A percentile compares a stretch with the other conserved stretches of the same genome.
phyloP scores from a whole-genome alignment of 208 protist genomes.

The Trypanosoma conorhini region DNA sequence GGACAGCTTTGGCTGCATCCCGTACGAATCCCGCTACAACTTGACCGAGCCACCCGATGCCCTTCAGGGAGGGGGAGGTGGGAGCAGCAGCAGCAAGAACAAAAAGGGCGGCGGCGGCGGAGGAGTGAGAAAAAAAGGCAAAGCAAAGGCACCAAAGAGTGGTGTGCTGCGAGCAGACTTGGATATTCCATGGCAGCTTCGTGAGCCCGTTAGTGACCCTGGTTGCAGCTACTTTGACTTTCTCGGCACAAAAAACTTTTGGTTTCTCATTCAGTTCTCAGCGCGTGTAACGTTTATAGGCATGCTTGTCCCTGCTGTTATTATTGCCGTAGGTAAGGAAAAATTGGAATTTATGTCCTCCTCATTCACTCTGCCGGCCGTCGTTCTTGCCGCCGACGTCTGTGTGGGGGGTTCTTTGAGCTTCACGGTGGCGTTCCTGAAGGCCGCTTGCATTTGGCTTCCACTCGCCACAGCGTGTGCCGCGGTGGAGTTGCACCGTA shows the following conservation, averaged over 20 bases:
- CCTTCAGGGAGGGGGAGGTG: background rate
- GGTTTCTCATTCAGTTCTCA: conserved; percentile 68
- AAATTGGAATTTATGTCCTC: conserved; percentile 45
- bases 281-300: conserved; percentile 62
- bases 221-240: conserved; percentile 48
- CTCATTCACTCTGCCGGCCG: conserved; percentile 52
- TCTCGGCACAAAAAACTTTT: conserved; percentile 61
- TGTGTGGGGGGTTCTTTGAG: conserved; percentile 49
- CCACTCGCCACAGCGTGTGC: conserved; percentile 54
- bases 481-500: conserved; percentile 43
- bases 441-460: conserved; percentile 63
- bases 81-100: background rate
- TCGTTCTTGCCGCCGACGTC: conserved; percentile 54
- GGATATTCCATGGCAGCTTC: conserved; percentile 61
- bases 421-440: conserved; percentile 60
- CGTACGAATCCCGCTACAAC: conserved; percentile 15
- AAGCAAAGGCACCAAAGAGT: background rate
- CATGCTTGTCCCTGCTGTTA: conserved; percentile 57
- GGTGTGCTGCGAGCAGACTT: conserved; percentile 19
- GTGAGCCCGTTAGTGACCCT: conserved; percentile 28
- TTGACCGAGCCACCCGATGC: background rate
- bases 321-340: conserved; percentile 42
- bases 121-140: background rate
- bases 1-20: conserved; percentile 38
- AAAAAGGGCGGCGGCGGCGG: too few relatives aligned